phyloP scores from a whole-genome alignment of 495 filamentous ascomycete genomes.

The Chaetomium cochliodes region DNA sequence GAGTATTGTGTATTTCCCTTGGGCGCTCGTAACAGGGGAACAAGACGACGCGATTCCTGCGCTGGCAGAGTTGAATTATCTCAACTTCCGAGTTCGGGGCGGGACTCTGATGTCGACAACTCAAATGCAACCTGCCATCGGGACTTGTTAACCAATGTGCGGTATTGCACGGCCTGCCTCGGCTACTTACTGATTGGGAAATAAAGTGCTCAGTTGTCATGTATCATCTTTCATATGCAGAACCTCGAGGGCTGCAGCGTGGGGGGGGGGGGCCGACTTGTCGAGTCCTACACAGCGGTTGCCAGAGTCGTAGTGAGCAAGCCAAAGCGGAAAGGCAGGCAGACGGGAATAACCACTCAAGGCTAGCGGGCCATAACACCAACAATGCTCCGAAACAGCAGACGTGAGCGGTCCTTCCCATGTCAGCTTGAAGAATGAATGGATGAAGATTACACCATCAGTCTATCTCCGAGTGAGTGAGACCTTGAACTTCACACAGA shows the following conservation, averaged over 20 bases:
- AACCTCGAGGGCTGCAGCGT: constrained; percentile 6
- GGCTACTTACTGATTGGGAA: not conserved
- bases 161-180: constrained; percentile 10
- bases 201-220: not conserved
- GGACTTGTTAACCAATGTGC: not conserved
- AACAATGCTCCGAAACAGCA: too few relatives aligned
- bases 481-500: not conserved
- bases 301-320: too few relatives aligned
- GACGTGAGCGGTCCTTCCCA: too few relatives aligned
- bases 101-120: not conserved
- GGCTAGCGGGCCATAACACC: too few relatives aligned
- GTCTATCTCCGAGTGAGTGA: too few relatives aligned
- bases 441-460: not conserved
- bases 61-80: too few relatives aligned
- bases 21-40: too few relatives aligned
- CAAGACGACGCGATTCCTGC: too few relatives aligned
- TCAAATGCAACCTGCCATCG: not conserved
- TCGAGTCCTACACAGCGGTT: not conserved
- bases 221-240: constrained; percentile 11
- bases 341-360: too few relatives aligned
- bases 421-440: not conserved
- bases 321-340: too few relatives aligned
- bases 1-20: too few relatives aligned
- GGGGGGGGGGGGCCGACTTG: not conserved
- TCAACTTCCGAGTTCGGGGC: too few relatives aligned